Evolutionary conservation across 495 filamentous ascomycete genomes (phyloP).

Genomic region (Trichoderma asperelloides): DNA sequence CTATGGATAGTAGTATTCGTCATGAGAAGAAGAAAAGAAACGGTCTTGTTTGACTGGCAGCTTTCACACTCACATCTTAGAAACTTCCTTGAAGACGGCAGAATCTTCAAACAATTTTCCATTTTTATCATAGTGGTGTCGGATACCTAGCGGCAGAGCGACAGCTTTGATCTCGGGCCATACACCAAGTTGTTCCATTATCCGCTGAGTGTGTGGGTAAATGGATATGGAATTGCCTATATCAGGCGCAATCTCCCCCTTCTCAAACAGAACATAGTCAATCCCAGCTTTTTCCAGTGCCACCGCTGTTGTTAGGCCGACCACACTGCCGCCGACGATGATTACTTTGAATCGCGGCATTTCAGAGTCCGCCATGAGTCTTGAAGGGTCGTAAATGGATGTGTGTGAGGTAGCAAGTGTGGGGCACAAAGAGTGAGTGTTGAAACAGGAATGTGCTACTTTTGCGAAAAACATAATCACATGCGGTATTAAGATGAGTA

Average conservation of each 20-base stretch:
- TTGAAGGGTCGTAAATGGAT: too few relatives aligned
- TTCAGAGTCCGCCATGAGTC: constrained; percentile 12
- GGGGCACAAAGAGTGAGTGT: not conserved
- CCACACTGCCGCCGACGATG: constrained; percentile 39
- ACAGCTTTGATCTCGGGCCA: constrained; percentile 18
- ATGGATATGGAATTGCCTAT: constrained; percentile 25
- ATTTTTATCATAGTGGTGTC: constrained; percentile 14
- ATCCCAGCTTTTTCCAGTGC: constrained; percentile 29
- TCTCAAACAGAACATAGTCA: constrained; percentile 39
- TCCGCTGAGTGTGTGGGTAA: constrained; percentile 21
- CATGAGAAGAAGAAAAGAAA: not conserved
- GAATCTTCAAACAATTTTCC: constrained; percentile 16
- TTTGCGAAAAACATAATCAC: too few relatives aligned
- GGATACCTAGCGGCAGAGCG: constrained; percentile 12
- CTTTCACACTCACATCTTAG: constrained; percentile 10
- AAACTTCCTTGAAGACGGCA: constrained; percentile 15
- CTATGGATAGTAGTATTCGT: not conserved
- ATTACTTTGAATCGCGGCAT: constrained; percentile 31
- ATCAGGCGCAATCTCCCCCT: constrained; percentile 31
- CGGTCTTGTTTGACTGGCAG: too few relatives aligned
- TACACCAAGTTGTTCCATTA: constrained; percentile 40
- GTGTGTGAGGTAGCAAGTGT: not conserved
- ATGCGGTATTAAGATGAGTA: too few relatives aligned
- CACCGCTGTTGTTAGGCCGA: constrained; percentile 35
- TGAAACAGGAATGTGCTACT: too few relatives aligned